Evolutionary conservation across 352 stramenopile species (phyloP), one percentile per base, ranked within the genome.

Genomic region (Sclerospora graminicola): DNA sequence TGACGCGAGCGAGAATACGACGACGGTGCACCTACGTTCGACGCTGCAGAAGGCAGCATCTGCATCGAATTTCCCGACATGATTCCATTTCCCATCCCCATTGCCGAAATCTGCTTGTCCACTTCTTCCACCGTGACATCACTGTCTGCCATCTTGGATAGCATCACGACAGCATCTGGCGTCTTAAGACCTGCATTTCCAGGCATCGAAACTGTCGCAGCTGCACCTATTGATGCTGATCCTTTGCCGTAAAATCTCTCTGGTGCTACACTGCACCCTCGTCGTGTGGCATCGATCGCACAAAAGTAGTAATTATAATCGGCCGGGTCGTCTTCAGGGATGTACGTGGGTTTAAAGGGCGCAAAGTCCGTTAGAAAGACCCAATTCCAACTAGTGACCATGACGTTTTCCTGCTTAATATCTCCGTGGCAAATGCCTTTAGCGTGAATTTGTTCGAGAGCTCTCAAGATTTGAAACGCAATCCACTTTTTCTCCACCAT

Each of bases 361-460:
- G 93, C 86, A 62, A 98, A 97, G 69, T 99, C 96, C 7, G 87
- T 88, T 7, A 99, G 66, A 27, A 98, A 87, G 39, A 98, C 80
- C 91, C 93, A 99, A 47, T 97, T 97, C 83, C 90, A 98, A 46
- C 78, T 96, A 8, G 95, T 98, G n/a, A 99, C 73, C 57, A 98
- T 94, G 54, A 99, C 82, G 71, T 99, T 99, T 60, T 98, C 94
- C 41, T 95, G 88, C 47, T 97, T 99, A 39, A 99, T 89, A 57
- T 98, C 95, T 36, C 96, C 96, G 59, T 99, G 96, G 45, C 85
- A 95, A 21, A 98, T 85, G 1, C 82, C 85, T 18, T 84, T 90
- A 11, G 70, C 63, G 55, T 99, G 95, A 34, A 91, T 88, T 53
- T 97, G 84, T 46, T 97, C 84, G 8, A 98, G 60, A 13, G 95